These are phyloP conservation scores for Hyaloscypha bicolor DNA, from an alignment of 495 filamentous ascomycete species.

Conservation along the genomic window DNA sequence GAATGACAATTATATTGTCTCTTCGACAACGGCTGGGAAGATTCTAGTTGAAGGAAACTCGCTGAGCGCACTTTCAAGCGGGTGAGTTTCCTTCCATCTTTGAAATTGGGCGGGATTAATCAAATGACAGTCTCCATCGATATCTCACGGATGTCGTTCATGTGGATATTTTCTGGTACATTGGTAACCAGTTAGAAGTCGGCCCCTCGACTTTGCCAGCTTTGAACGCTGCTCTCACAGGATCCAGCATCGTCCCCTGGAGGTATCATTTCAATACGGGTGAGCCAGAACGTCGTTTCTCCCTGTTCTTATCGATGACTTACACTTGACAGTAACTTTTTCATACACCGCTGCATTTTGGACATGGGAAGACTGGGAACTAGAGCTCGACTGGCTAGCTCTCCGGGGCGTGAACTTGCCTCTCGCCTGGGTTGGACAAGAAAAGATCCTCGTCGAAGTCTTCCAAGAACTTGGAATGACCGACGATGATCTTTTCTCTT, in stretches of 20 bases:
- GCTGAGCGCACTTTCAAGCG: constrained; percentile 48
- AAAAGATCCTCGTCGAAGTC: constrained; percentile 53
- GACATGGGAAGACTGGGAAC: constrained; percentile 58
- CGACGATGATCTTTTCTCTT: constrained; percentile 46
- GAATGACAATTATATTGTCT: constrained; percentile 49
- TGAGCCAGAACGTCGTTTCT: constrained; percentile 12
- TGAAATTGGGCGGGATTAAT: background rate
- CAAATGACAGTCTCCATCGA: constrained; percentile 43
- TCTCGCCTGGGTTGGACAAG: constrained; percentile 55
- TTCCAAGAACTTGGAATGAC: constrained; percentile 51
- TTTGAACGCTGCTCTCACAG: constrained; percentile 33
- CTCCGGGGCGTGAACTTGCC: constrained; percentile 54
- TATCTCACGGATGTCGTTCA: constrained; percentile 51
- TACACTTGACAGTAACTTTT: constrained; percentile 46
- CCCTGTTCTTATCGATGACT: constrained; percentile 6
- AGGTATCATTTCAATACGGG: constrained; percentile 56
- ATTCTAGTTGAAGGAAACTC: constrained; percentile 50
- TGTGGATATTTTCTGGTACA: constrained; percentile 57
- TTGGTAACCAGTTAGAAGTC: constrained; percentile 39
- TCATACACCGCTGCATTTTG: constrained; percentile 58
- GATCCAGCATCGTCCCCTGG: constrained; percentile 50
- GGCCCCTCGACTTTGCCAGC: constrained; percentile 36
- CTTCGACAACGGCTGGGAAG: constrained; percentile 40
- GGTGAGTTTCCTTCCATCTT: constrained; percentile 33
- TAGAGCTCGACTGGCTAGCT: constrained; percentile 57